These are phyloP conservation scores for Rubroshorea leprosula DNA, from an alignment of 345 rosid genomes.

Conservation along the genomic window DNA sequence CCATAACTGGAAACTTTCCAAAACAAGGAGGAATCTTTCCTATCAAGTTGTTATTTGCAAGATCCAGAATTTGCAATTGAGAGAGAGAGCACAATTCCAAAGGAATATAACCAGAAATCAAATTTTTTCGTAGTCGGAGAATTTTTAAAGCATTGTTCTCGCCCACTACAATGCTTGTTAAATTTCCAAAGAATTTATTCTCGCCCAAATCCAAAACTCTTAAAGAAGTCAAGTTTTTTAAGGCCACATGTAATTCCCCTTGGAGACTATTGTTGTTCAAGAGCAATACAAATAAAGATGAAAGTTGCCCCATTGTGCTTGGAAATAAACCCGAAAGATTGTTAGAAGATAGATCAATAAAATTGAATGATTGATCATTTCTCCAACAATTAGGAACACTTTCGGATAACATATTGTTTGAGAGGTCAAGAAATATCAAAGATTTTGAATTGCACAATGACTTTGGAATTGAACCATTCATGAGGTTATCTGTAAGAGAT, in stretches of 20 bases:
- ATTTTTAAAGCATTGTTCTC: neutral
- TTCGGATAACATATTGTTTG: constrained; percentile 2
- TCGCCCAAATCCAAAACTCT: neutral
- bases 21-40: constrained; percentile 17
- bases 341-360: no score
- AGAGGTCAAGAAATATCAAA: constrained; percentile 10
- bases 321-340: constrained; percentile 18
- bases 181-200: constrained; percentile 7
- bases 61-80: constrained; percentile 10
- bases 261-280: constrained; percentile 13
- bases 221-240: neutral
- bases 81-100: constrained; percentile 9
- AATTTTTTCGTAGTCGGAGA: constrained; percentile 9
- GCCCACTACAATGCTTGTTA: no score
- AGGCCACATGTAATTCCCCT: neutral
- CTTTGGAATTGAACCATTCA: no score
- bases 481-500: no score
- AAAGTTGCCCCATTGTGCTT: neutral
- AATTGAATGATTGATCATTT: no score
- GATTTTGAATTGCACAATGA: neutral
- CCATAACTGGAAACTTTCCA: no score
- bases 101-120: constrained; percentile 13
- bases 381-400: neutral
- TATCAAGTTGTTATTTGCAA: no score
- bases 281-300: neutral